A percentile compares a stretch with the other conserved stretches of the same genome.
Conservation (phyloP, 495 filamentous ascomycete species). For the Tuber borchii region DNA sequence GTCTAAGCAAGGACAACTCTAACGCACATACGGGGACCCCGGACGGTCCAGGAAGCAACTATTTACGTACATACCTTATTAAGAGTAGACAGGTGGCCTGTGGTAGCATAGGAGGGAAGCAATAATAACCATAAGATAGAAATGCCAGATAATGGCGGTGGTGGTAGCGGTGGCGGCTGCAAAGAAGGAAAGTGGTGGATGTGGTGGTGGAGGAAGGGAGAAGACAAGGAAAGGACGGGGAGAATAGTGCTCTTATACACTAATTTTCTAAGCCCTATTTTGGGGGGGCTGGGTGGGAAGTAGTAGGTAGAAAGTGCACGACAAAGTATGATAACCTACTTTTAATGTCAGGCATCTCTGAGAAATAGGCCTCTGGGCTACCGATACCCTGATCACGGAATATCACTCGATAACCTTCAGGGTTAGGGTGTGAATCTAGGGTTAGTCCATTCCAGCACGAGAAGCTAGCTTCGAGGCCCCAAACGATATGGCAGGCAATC, state of each 20-base stretch:
- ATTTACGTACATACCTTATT: neutral
- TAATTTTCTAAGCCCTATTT: neutral
- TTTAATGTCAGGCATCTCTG: neutral
- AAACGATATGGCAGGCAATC: neutral
- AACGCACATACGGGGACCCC: conserved; percentile 1
- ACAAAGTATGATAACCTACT: neutral
- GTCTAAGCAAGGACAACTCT: neutral
- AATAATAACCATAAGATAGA: neutral
- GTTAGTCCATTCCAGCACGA: neutral
- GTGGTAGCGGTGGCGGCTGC: too few species aligned
- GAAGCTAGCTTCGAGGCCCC: neutral
- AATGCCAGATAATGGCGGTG: neutral
- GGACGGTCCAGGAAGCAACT: neutral
- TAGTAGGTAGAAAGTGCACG: neutral
- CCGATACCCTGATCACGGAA: neutral
- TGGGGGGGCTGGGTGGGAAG: neutral
- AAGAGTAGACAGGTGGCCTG: neutral
- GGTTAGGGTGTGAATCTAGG: neutral
- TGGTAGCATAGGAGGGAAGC: neutral
- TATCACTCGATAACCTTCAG: neutral
- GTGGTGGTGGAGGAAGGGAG: neutral
- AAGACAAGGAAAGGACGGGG: neutral
- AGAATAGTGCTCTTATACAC: neutral
- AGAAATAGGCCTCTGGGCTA: neutral
- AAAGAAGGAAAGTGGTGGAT: neutral